Evolutionary conservation across 176 grass and related monocot species (phyloP).

Genomic region (Eragrostis nindensis): DNA sequence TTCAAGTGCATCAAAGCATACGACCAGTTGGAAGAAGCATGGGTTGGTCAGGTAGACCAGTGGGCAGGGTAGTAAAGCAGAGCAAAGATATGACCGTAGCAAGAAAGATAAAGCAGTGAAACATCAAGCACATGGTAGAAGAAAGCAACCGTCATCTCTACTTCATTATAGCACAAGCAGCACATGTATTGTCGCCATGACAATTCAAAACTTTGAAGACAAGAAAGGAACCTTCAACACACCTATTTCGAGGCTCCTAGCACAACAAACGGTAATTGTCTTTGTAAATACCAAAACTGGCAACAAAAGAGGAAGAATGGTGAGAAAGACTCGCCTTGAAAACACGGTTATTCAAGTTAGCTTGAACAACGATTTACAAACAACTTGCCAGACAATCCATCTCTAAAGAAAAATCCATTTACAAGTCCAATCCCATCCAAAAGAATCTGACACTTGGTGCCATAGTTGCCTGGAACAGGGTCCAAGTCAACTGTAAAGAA

Average conservation of each 20-base stretch:
- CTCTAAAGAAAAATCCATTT: conserved; percentile 40
- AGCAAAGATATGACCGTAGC: not conserved
- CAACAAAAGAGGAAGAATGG: not conserved
- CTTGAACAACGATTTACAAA: conserved; percentile 31
- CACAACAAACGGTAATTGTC: not conserved
- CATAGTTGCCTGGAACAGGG: conserved; percentile 21
- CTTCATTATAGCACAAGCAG: conserved; percentile 27
- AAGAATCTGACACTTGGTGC: conserved; percentile 38
- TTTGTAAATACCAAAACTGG: conserved; percentile 22
- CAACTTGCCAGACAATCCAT: conserved; percentile 24
- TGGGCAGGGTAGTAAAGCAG: conserved; percentile 14
- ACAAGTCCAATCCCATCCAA: conserved; percentile 44
- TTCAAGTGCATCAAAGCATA: not conserved
- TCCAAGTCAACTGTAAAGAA: conserved; percentile 48
- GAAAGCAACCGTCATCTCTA: conserved; percentile 29
- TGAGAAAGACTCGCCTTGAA: not conserved
- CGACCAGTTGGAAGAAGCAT: not conserved
- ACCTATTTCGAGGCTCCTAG: not conserved
- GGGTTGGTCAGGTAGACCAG: not conserved
- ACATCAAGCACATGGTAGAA: conserved; percentile 30
- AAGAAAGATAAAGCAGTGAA: conserved; percentile 27
- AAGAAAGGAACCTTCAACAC: conserved; percentile 36
- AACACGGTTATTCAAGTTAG: not conserved
- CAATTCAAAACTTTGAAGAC: not conserved
- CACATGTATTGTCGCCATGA: conserved; percentile 23